Evolutionary conservation across 2,329 filamentous ascomycete species (phyloP).

Genomic region (Neofusicoccum ribis): DNA sequence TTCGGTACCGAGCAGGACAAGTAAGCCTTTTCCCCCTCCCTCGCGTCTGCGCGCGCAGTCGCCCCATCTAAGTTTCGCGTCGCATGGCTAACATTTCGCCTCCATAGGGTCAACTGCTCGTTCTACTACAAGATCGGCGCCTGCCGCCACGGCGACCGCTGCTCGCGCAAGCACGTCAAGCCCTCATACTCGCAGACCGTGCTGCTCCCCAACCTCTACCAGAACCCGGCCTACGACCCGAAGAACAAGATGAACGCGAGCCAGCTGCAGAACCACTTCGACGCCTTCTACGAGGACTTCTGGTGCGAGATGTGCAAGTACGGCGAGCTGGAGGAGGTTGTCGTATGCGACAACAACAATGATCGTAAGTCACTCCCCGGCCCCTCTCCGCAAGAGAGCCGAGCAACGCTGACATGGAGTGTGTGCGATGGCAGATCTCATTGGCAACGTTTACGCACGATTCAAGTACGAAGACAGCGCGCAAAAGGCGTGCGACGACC

Average conservation of each 20-base stretch:
- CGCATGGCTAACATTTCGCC: slow-evolving; percentile 21
- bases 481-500: slow-evolving; percentile 87
- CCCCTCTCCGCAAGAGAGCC: no score
- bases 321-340: slow-evolving; percentile 94
- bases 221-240: slow-evolving; percentile 95
- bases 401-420: slow-evolving; percentile 17
- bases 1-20: slow-evolving; percentile 99
- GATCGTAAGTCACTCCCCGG: slow-evolving; percentile 69
- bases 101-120: slow-evolving; percentile 78
- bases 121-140: slow-evolving; percentile 99
- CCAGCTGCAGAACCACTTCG: slow-evolving; percentile 98
- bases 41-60: neutral
- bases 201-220: slow-evolving; percentile 97
- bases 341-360: slow-evolving; percentile 99
- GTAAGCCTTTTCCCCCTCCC: slow-evolving; percentile 20
- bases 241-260: slow-evolving; percentile 95
- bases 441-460: slow-evolving; percentile 97
- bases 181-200: slow-evolving; percentile 97
- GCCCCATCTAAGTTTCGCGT: neutral
- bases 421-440: slow-evolving; percentile 64
- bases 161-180: slow-evolving; percentile 98
- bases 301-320: slow-evolving; percentile 99
- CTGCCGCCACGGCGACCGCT: slow-evolving; percentile 96
- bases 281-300: slow-evolving; percentile 99
- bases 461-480: slow-evolving; percentile 99